phyloP scores from a whole-genome alignment of 306 rosid genomes.

The Morella rubra region DNA sequence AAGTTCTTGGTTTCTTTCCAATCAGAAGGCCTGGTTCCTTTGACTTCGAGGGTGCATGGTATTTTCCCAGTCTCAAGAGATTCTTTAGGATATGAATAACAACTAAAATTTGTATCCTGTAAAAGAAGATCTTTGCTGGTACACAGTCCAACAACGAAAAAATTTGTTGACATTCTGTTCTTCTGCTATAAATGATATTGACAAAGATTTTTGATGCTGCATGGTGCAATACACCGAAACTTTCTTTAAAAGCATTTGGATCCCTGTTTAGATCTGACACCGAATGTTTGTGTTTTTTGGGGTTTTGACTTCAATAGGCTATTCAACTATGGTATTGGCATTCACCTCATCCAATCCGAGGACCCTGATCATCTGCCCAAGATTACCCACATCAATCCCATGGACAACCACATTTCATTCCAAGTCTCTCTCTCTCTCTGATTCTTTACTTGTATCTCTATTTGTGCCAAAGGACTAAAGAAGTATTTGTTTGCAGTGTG shows the following conservation, averaged over 20 bases:
- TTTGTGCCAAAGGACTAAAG: not conserved
- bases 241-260: not conserved
- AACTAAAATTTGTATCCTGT: too few relatives aligned
- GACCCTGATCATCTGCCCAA: constrained; percentile 48
- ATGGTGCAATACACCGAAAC: not conserved
- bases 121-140: too few relatives aligned
- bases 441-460: not conserved
- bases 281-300: not conserved
- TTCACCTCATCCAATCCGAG: constrained; percentile 74
- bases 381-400: constrained; percentile 58
- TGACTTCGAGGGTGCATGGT: constrained; percentile 53
- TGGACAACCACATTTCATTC: constrained; percentile 64
- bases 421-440: constrained; percentile 34
- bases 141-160: not conserved
- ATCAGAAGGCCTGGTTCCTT: constrained; percentile 49
- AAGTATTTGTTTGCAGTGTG: constrained; percentile 45
- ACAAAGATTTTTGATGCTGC: constrained; percentile 32
- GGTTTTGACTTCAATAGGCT: constrained; percentile 45
- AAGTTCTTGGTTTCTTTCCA: constrained; percentile 67
- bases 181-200: not conserved
- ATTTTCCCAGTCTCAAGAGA: not conserved
- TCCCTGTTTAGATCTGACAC: not conserved
- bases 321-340: constrained; percentile 72
- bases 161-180: not conserved
- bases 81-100: not conserved